Conservation (phyloP, 192 early-diverging fungal genomes). For the Backusella sp. region DNA sequence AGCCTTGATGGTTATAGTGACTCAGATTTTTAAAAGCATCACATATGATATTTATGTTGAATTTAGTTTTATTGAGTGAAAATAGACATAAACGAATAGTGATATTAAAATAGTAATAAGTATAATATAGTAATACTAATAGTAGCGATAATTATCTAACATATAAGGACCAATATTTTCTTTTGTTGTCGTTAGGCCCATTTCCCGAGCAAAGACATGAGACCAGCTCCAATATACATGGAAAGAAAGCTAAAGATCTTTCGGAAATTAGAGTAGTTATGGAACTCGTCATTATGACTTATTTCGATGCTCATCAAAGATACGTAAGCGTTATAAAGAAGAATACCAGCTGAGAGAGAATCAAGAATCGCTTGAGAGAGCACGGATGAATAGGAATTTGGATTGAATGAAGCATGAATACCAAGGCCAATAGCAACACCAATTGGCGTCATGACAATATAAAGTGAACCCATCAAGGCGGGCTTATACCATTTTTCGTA, state of each 20-base stretch:
- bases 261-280: neutral
- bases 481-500: conserved; percentile 29
- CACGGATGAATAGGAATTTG: conserved; percentile 57
- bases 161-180: neutral
- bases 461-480: conserved; percentile 48
- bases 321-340: conserved; percentile 76
- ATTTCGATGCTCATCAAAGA: conserved; percentile 62
- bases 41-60: no score
- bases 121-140: neutral
- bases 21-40: no score
- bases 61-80: neutral
- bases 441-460: conserved; percentile 75
- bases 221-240: conserved; percentile 34
- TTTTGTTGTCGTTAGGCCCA: conserved; percentile 20
- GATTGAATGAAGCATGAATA: conserved; percentile 62
- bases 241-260: conserved; percentile 24
- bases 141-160: neutral
- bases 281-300: conserved; percentile 28
- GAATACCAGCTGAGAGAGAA: conserved; percentile 77
- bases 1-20: no score
- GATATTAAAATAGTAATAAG: neutral
- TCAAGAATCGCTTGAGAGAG: conserved; percentile 70
- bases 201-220: conserved; percentile 34
- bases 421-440: conserved; percentile 80
- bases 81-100: neutral